Percentiles rank a stretch among this genome's conserved stretches.
phyloP scores from a whole-genome alignment of 2,329 filamentous ascomycete species.

The Alternaria arbusti region DNA sequence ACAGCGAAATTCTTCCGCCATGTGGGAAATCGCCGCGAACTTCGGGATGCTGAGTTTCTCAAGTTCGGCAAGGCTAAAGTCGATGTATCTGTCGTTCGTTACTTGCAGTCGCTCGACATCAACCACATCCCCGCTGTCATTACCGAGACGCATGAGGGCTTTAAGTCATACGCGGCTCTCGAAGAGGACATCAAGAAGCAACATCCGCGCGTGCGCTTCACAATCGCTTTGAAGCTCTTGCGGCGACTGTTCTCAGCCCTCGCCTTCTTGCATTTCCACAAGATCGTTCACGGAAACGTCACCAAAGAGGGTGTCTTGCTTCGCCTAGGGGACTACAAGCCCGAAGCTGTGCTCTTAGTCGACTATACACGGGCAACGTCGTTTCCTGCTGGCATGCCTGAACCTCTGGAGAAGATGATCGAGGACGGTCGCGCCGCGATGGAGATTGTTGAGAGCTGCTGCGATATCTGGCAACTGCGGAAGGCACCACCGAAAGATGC shows the following conservation, averaged over 20 bases:
- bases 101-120: constrained; percentile 8
- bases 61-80: constrained; percentile 15
- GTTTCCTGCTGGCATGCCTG: not conserved
- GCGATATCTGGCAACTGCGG: constrained; percentile 25
- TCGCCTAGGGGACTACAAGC: constrained; percentile 3
- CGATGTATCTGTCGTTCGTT: constrained; percentile 20
- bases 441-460: constrained; percentile 23
- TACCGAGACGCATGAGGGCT: constrained; percentile 19
- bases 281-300: constrained; percentile 17
- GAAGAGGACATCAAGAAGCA: constrained; percentile 3
- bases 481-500: constrained; percentile 12
- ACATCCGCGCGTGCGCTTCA: constrained; percentile 21
- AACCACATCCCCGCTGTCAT: constrained; percentile 18
- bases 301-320: constrained; percentile 16
- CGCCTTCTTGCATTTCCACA: constrained; percentile 20
- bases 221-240: constrained; percentile 18
- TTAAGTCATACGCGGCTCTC: constrained; percentile 10
- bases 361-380: constrained; percentile 13
- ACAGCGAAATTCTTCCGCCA: constrained; percentile 21
- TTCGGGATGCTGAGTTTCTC: constrained; percentile 18
- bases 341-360: constrained; percentile 18
- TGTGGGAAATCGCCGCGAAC: not conserved
- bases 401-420: constrained; percentile 13
- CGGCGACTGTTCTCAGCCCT: constrained; percentile 22
- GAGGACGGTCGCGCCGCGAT: constrained; percentile 14